Evolutionary conservation across 1,139 yeast species (phyloP).

Genomic region (Barnettozyma hawaiiensis): DNA sequence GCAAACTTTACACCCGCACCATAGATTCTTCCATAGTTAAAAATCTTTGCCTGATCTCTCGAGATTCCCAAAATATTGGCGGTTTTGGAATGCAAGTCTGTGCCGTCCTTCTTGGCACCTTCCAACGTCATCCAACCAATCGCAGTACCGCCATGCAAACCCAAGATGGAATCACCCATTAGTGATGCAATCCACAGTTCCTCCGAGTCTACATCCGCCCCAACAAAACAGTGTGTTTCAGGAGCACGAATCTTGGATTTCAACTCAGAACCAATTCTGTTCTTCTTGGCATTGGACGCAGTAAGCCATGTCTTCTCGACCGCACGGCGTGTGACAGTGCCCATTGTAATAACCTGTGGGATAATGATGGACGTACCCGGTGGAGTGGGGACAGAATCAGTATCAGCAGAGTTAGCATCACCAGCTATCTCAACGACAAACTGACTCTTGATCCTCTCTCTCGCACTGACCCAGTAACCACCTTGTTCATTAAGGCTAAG

Average conservation of each 20-base stretch:
- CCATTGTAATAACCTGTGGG: slow-evolving; percentile 87
- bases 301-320: slow-evolving; percentile 98
- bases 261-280: slow-evolving; percentile 86
- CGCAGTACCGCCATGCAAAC: slow-evolving; percentile 92
- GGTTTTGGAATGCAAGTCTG: slow-evolving; percentile 93
- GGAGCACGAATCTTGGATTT: slow-evolving; percentile 88
- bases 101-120: slow-evolving; percentile 85
- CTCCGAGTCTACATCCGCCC: slow-evolving; percentile 98
- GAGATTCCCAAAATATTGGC: slow-evolving; percentile 85
- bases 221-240: slow-evolving; percentile 83
- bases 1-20: slow-evolving; percentile 97
- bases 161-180: slow-evolving; percentile 86
- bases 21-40: slow-evolving; percentile 94
- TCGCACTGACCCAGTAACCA: slow-evolving; percentile 89
- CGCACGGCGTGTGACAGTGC: slow-evolving; percentile 93
- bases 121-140: slow-evolving; percentile 99
- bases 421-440: slow-evolving; percentile 60
- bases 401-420: slow-evolving; percentile 25
- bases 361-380: slow-evolving; percentile 42
- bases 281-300: slow-evolving; percentile 86
- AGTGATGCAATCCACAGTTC: slow-evolving; percentile 97
- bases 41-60: slow-evolving; percentile 88
- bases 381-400: not conserved
- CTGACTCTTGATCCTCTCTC: slow-evolving; percentile 79
- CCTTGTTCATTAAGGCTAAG: slow-evolving; percentile 70